These are phyloP conservation scores for Rhizoctonia solani DNA, from an alignment of 1,284 basidiomycete genomes.

Conservation along the genomic window DNA sequence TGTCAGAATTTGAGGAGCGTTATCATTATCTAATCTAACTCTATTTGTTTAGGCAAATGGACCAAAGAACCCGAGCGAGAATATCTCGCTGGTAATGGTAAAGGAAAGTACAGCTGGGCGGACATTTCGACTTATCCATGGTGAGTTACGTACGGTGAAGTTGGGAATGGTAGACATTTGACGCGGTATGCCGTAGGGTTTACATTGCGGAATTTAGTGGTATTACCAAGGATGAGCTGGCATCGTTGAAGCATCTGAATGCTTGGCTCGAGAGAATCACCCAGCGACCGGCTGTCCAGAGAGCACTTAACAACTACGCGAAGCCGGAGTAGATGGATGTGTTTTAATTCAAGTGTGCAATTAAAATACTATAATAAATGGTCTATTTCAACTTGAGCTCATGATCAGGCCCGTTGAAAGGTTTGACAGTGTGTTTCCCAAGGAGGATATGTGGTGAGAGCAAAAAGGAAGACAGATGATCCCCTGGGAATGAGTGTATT, in stretches of 20 bases:
- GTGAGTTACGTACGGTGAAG: background rate
- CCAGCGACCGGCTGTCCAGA: conserved; percentile 21
- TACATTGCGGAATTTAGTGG: conserved; percentile 32
- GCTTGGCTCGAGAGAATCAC: conserved; percentile 28
- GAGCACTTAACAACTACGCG: conserved; percentile 23
- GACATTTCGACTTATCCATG: conserved; percentile 26
- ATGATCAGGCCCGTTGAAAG: no score
- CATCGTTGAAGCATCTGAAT: conserved; percentile 18
- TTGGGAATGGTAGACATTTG: background rate
- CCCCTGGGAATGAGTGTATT: conserved; percentile 11
- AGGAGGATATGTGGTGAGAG: background rate
- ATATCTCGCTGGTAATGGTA: conserved; percentile 27
- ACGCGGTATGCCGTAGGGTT: background rate
- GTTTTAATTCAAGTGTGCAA: background rate
- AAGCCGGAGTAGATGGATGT: conserved; percentile 8
- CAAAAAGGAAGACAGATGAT: conserved; percentile 1
- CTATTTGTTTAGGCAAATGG: conserved; percentile 3
- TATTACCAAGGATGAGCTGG: conserved; percentile 25
- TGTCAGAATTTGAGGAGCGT: background rate
- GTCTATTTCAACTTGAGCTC: no score
- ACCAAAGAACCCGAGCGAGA: conserved; percentile 22
- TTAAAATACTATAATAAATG: background rate
- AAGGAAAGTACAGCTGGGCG: conserved; percentile 32
- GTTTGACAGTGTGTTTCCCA: background rate
- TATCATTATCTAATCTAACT: background rate